phyloP scores from a whole-genome alignment of 2,329 filamentous ascomycete species.

The Bipolaris gigantea region DNA sequence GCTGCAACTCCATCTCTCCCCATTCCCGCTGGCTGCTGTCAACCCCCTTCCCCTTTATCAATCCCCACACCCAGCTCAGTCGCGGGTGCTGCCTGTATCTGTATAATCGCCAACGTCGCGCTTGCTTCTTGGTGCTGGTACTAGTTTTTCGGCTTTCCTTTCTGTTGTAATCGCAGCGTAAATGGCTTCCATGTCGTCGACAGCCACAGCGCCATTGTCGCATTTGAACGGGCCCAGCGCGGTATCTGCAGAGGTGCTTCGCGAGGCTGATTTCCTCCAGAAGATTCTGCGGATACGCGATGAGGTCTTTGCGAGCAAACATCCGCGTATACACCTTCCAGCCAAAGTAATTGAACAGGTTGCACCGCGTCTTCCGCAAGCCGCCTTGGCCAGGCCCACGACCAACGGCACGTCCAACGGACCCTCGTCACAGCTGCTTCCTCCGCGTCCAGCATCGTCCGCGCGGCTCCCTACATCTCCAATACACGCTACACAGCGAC shows the following conservation, averaged over 20 bases:
- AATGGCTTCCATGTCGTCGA: conserved; percentile 39
- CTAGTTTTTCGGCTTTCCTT: conserved; percentile 18
- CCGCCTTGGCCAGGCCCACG: conserved; percentile 32
- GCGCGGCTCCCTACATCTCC: conserved; percentile 27
- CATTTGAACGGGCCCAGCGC: conserved; percentile 39
- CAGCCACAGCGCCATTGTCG: conserved; percentile 30
- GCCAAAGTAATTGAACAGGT: conserved; percentile 54
- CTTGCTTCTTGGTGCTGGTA: conserved; percentile 21
- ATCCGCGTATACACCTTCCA: conserved; percentile 64
- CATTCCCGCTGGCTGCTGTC: conserved; percentile 16
- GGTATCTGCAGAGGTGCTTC: conserved; percentile 43
- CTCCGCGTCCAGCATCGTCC: conserved; percentile 37
- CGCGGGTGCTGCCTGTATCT: conserved; percentile 32
- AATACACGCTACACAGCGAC: conserved; percentile 34
- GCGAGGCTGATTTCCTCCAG: conserved; percentile 63
- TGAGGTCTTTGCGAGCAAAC: conserved; percentile 75
- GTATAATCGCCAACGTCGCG: conserved; percentile 24
- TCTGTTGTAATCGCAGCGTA: conserved; percentile 26
- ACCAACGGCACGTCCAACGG: conserved; percentile 39
- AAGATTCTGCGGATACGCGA: conserved; percentile 82
- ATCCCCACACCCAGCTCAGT: conserved; percentile 24
- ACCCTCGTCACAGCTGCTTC: conserved; percentile 26
- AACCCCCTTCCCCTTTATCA: conserved; percentile 27
- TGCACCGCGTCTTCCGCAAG: conserved; percentile 39
- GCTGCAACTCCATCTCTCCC: conserved; percentile 11